These are phyloP conservation scores for Daldinia vernicosa DNA, from an alignment of 495 filamentous ascomycete species.

Conservation along the genomic window DNA sequence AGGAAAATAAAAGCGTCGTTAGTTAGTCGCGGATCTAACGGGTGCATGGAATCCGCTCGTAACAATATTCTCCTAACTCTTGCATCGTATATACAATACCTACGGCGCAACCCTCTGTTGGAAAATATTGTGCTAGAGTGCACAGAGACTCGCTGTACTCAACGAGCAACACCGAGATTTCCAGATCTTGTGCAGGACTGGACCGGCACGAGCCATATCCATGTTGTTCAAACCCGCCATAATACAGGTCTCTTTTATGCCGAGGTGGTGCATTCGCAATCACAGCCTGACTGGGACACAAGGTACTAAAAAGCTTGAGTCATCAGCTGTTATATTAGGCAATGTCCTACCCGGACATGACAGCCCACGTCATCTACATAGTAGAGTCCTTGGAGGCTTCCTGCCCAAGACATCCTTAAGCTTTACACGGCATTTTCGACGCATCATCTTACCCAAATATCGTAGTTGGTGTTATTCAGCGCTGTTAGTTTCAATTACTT, in stretches of 20 bases:
- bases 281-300: slow-evolving; percentile 1
- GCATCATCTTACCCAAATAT: slow-evolving; percentile 22
- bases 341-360: slow-evolving; percentile 18
- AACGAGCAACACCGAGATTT: not conserved
- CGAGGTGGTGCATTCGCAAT: not conserved
- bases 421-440: slow-evolving; percentile 1
- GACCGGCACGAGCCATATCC: not conserved
- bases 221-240: not conserved
- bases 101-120: too few species aligned
- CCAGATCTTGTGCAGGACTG: slow-evolving; percentile 3
- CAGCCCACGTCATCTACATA: slow-evolving; percentile 37
- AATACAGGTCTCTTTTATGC: not conserved
- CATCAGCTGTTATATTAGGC: slow-evolving; percentile 17
- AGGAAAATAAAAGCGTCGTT: slow-evolving; percentile 20
- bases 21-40: slow-evolving; percentile 19
- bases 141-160: not conserved
- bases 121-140: too few species aligned
- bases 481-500: not conserved
- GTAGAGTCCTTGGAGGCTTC: slow-evolving; percentile 5
- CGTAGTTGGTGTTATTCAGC: not conserved
- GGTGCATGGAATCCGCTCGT: slow-evolving; percentile 6
- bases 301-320: slow-evolving; percentile 20
- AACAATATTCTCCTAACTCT: slow-evolving; percentile 2
- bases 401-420: slow-evolving; percentile 4
- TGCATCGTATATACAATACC: not conserved